These are phyloP conservation scores for Coniferiporia sulphurascens DNA, from an alignment of 1,284 basidiomycete genomes.

Conservation along the genomic window DNA sequence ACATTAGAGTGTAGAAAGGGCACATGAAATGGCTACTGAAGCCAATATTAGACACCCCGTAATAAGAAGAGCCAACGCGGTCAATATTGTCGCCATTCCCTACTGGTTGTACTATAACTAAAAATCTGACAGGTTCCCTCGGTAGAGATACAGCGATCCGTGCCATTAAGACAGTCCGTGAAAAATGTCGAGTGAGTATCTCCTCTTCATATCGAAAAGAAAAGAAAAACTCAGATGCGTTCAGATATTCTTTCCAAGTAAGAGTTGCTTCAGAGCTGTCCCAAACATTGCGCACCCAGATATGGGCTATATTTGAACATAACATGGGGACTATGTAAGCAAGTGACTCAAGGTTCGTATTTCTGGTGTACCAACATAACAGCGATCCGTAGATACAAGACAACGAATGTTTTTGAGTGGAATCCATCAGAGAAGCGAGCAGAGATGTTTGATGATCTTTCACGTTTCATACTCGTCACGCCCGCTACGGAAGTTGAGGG, in stretches of 20 bases:
- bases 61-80: conserved; percentile 13
- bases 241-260: conserved; percentile 34
- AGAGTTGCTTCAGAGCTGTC: conserved; percentile 35
- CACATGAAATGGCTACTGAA: neutral
- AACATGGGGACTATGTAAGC: conserved; percentile 56
- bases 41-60: conserved; percentile 6
- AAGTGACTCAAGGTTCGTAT: conserved; percentile 12
- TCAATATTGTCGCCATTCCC: neutral
- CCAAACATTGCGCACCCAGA: conserved; percentile 32
- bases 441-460: conserved; percentile 55
- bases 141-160: conserved; percentile 2
- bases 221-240: neutral
- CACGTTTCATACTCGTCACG: conserved; percentile 54
- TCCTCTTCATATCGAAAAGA: too few species aligned
- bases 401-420: conserved; percentile 63
- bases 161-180: conserved; percentile 1
- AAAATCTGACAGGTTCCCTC: neutral
- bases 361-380: neutral
- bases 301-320: conserved; percentile 51
- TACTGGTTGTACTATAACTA: neutral
- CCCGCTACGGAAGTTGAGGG: conserved; percentile 20
- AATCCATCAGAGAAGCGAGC: conserved; percentile 46
- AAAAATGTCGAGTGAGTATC: neutral
- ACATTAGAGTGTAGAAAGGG: too few species aligned
- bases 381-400: conserved; percentile 35